Evolutionary conservation across 768 basidiomycete species (phyloP).

Genomic region (Hemileccinum impolitum): DNA sequence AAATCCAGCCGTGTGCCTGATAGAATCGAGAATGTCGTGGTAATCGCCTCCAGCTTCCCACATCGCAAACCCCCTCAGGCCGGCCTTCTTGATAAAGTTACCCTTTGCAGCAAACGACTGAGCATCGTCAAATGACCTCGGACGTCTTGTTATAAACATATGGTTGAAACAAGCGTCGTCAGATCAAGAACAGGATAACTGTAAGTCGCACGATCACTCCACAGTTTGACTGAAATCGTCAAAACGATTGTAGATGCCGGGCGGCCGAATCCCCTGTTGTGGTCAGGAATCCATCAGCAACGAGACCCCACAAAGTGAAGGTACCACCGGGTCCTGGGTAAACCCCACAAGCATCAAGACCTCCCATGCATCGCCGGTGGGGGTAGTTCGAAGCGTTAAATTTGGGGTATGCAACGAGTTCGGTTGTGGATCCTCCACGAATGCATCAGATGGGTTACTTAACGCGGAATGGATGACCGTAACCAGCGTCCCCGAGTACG

Average conservation of each 20-base stretch:
- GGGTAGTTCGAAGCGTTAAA: constrained; percentile 45
- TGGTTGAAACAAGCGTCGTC: constrained; percentile 40
- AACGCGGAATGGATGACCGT: constrained; percentile 71
- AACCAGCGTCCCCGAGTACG: constrained; percentile 77
- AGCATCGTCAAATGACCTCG: constrained; percentile 20
- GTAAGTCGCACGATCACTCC: constrained; percentile 23
- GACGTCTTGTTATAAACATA: constrained; percentile 57
- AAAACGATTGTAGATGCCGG: constrained; percentile 51
- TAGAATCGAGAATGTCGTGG: too few species aligned
- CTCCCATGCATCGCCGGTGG: constrained; percentile 56
- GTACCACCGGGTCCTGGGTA: constrained; percentile 45
- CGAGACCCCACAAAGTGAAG: constrained; percentile 58
- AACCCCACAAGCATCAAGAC: constrained; percentile 54
- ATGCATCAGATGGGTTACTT: constrained; percentile 36
- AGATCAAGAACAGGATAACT: not conserved
- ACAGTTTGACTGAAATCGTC: constrained; percentile 72
- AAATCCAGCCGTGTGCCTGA: too few species aligned
- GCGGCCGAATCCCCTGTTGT: constrained; percentile 18
- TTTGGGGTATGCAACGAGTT: constrained; percentile 44
- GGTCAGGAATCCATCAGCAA: constrained; percentile 52
- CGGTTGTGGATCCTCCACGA: constrained; percentile 31
- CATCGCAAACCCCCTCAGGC: too few species aligned
- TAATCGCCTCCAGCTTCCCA: too few species aligned
- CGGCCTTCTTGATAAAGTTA: too few species aligned
- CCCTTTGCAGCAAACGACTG: too few species aligned